These are phyloP conservation scores for Nepenthes alata DNA, from an alignment of 179 eudicot genomes.

Conservation along the genomic window DNA sequence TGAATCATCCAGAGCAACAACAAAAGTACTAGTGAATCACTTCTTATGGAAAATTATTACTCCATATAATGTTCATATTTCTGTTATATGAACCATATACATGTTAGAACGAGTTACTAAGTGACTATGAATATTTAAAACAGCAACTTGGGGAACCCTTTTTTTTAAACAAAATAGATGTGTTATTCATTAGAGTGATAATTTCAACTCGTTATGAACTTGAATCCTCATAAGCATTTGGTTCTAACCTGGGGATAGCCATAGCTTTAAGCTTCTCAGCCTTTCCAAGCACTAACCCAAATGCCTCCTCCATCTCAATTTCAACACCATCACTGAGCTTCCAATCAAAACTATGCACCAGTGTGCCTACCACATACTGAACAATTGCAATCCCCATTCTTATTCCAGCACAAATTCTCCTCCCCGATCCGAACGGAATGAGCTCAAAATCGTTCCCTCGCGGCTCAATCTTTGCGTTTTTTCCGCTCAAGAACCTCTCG, in stretches of 20 bases:
- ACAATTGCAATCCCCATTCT: constrained; percentile 9
- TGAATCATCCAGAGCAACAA: no score
- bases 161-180: no score
- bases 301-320: constrained; percentile 1
- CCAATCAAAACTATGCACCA: constrained; percentile 10
- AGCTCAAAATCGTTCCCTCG: constrained; percentile 6
- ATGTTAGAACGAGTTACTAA: no score
- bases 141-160: no score
- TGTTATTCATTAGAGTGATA: no score
- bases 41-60: no score
- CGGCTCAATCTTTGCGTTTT: not conserved
- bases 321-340: not conserved
- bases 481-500: constrained; percentile 7
- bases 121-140: no score
- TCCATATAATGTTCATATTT: no score
- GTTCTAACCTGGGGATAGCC: constrained; percentile 5
- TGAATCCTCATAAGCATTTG: not conserved
- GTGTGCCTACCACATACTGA: constrained; percentile 5
- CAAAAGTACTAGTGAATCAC: no score
- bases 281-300: constrained; percentile 10
- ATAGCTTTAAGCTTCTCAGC: constrained; percentile 4
- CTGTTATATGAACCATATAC: no score
- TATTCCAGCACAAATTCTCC: constrained; percentile 9
- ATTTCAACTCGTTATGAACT: no score
- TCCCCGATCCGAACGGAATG: constrained; percentile 9